phyloP scores from a whole-genome alignment of 2,329 filamentous ascomycete genomes.

The Xylariomycetidae sp. region DNA sequence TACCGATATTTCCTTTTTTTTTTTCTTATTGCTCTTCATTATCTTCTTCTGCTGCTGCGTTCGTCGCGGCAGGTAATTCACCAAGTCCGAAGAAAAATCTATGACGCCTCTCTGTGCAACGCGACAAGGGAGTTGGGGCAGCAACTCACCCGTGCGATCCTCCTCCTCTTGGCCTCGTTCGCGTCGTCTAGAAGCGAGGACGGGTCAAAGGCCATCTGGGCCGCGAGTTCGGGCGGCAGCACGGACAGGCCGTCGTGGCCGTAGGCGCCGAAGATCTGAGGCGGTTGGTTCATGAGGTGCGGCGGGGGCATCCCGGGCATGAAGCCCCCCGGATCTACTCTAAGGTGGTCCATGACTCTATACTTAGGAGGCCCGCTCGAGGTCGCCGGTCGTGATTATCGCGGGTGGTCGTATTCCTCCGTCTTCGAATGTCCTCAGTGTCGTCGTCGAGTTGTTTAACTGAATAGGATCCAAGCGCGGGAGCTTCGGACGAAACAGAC shows the following conservation, averaged over 20 bases:
- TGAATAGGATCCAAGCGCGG: too few relatives aligned
- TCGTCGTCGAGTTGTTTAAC: too few relatives aligned
- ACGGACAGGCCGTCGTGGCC: slow-evolving; percentile 55
- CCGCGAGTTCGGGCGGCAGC: slow-evolving; percentile 51
- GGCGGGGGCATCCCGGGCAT: slow-evolving; percentile 52
- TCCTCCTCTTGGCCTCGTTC: slow-evolving; percentile 80
- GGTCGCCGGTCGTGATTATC: too few relatives aligned
- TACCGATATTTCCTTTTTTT: too few relatives aligned
- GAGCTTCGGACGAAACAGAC: too few relatives aligned
- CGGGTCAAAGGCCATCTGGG: slow-evolving; percentile 57
- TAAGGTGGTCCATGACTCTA: slow-evolving; percentile 53
- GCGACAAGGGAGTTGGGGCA: not conserved
- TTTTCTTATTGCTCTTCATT: too few relatives aligned
- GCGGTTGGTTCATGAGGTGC: slow-evolving; percentile 60
- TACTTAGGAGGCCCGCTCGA: too few relatives aligned
- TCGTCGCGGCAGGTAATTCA: slow-evolving; percentile 9
- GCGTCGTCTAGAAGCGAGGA: slow-evolving; percentile 56
- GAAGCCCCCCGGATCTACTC: slow-evolving; percentile 39
- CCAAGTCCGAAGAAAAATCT: not conserved
- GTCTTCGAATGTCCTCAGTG: too few relatives aligned
- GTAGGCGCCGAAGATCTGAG: slow-evolving; percentile 66
- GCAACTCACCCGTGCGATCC: slow-evolving; percentile 80
- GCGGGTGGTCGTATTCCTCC: too few relatives aligned
- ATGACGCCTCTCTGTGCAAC: slow-evolving; percentile 1
- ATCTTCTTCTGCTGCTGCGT: too few relatives aligned